Evolutionary conservation across 768 basidiomycete genomes (phyloP).

Genomic region (Fomitopsis pulvina): DNA sequence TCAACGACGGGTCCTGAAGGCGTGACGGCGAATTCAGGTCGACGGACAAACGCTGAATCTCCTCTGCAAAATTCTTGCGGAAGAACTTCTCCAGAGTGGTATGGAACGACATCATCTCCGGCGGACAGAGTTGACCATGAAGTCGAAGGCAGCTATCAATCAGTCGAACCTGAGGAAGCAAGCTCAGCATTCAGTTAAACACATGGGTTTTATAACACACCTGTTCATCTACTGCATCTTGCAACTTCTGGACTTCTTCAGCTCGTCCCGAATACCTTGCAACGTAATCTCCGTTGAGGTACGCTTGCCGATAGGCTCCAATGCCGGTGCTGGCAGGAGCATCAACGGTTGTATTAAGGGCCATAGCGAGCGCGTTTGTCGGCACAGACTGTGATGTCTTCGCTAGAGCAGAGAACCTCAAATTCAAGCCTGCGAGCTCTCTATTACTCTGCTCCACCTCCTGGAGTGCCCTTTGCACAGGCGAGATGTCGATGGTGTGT

Average conservation of each 20-base stretch:
- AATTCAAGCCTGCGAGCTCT: constrained; percentile 62
- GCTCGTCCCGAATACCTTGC: constrained; percentile 61
- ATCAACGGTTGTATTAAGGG: constrained; percentile 83
- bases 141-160: constrained; percentile 82
- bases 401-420: constrained; percentile 70
- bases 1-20: constrained; percentile 5
- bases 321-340: constrained; percentile 73
- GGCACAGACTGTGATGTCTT: constrained; percentile 68
- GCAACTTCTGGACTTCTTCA: constrained; percentile 67
- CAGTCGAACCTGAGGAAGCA: constrained; percentile 50
- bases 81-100: constrained; percentile 83
- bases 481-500: constrained; percentile 73
- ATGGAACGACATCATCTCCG: constrained; percentile 91
- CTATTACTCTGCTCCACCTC: constrained; percentile 79
- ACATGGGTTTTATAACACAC: constrained; percentile 34
- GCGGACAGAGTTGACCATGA: constrained; percentile 75
- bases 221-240: constrained; percentile 74
- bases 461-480: constrained; percentile 73
- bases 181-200: constrained; percentile 1
- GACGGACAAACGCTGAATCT: constrained; percentile 64
- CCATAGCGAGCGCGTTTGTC: constrained; percentile 81
- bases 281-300: constrained; percentile 68
- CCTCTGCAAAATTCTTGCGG: constrained; percentile 77
- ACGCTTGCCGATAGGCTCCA: constrained; percentile 67
- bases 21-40: constrained; percentile 46